These are phyloP conservation scores for Sporopachydermia lactativora DNA, from an alignment of 805 yeast genomes.

Conservation along the genomic window DNA sequence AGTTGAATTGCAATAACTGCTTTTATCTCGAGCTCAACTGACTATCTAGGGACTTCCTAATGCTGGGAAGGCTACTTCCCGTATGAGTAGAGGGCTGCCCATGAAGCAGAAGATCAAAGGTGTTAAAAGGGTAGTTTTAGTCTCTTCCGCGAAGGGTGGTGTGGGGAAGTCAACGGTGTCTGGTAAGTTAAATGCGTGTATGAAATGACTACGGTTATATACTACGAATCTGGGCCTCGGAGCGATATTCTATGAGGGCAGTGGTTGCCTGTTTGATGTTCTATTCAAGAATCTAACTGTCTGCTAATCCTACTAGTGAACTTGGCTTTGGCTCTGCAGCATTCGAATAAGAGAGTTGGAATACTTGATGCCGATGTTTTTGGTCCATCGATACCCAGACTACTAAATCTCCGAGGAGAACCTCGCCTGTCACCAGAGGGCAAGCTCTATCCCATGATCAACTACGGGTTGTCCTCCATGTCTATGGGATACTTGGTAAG, in stretches of 20 bases:
- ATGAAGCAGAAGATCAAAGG: conserved; percentile 39
- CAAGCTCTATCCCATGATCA: conserved; percentile 47
- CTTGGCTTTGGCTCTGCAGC: conserved; percentile 45
- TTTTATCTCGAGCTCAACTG: conserved; percentile 8
- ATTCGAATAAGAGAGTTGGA: conserved; percentile 44
- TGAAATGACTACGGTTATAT: neutral
- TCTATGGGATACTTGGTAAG: conserved; percentile 77
- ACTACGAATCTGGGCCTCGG: neutral
- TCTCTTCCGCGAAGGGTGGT: conserved; percentile 70
- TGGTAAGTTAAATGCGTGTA: conserved; percentile 7
- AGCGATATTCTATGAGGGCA: conserved; percentile 7
- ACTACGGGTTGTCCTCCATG: conserved; percentile 73
- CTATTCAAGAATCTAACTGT: too few relatives aligned
- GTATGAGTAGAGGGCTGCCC: conserved; percentile 41
- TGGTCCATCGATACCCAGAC: conserved; percentile 72
- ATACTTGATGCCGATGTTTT: conserved; percentile 69
- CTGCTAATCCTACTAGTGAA: conserved; percentile 27
- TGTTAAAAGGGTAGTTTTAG: conserved; percentile 49
- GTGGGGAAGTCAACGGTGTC: conserved; percentile 71
- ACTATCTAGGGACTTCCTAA: conserved; percentile 28
- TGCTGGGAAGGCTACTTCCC: conserved; percentile 20
- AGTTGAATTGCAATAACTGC: neutral
- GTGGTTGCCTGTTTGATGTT: neutral
- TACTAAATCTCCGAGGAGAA: conserved; percentile 56
- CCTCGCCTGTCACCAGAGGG: conserved; percentile 42